Evolutionary conservation across 2,329 filamentous ascomycete genomes (phyloP).

Genomic region (Onygenales sp.): DNA sequence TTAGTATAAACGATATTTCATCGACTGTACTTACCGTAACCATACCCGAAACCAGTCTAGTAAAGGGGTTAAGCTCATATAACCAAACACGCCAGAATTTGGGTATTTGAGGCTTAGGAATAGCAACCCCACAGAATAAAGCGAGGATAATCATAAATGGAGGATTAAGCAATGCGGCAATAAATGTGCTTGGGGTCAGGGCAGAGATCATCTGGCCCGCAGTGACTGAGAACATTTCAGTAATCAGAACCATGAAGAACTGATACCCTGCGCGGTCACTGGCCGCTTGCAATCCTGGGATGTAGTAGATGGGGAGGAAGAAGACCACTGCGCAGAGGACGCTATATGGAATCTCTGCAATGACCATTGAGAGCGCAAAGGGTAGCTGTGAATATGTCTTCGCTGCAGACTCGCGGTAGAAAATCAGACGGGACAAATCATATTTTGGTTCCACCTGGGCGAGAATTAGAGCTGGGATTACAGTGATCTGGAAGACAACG

Average conservation of each 20-base stretch:
- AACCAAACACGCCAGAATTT: conserved; percentile 76
- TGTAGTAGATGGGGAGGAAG: conserved; percentile 77
- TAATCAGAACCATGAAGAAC: conserved; percentile 75
- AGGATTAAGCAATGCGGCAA: conserved; percentile 61
- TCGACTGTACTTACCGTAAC: conserved; percentile 11
- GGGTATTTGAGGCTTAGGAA: conserved; percentile 49
- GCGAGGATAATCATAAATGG: conserved; percentile 66
- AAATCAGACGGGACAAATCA: conserved; percentile 67
- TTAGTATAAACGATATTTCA: too few species aligned
- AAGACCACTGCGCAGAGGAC: conserved; percentile 70
- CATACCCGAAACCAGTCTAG: conserved; percentile 44
- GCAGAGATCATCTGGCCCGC: conserved; percentile 68
- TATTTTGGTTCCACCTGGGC: conserved; percentile 79
- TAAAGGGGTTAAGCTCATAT: conserved; percentile 59
- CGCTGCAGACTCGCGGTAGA: conserved; percentile 74
- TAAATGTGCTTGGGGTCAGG: conserved; percentile 62
- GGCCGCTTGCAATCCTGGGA: conserved; percentile 60
- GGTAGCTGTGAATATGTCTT: conserved; percentile 79
- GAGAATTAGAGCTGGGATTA: conserved; percentile 73
- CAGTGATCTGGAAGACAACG: conserved; percentile 77
- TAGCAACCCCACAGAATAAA: conserved; percentile 48
- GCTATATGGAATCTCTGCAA: conserved; percentile 77
- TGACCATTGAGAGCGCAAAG: conserved; percentile 67
- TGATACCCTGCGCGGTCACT: conserved; percentile 68
- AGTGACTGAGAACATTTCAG: conserved; percentile 75